Conservation (phyloP, 139 green algal genomes). For the Marvania coccoides region DNA sequence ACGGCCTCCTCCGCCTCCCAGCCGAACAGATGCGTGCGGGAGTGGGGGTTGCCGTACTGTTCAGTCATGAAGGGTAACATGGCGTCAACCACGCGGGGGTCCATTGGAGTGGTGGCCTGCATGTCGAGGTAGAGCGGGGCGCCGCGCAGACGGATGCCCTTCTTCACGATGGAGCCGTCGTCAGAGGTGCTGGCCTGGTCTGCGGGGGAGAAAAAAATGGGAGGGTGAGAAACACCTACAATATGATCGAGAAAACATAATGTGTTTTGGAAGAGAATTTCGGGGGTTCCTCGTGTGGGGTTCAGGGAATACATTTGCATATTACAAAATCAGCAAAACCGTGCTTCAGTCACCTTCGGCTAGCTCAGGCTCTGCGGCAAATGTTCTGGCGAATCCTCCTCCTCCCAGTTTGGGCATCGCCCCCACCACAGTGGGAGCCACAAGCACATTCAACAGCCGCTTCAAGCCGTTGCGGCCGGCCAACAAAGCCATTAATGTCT, state of each 20-base stretch:
- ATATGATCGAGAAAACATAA: neutral
- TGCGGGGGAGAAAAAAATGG: neutral
- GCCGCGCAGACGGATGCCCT: conserved; percentile 82
- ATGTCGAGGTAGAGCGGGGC: conserved; percentile 95
- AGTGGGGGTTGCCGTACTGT: conserved; percentile 97
- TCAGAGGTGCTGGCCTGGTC: neutral
- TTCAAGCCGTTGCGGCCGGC: neutral
- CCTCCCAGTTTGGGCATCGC: neutral
- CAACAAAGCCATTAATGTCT: neutral
- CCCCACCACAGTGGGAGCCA: neutral
- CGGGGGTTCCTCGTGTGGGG: too few species aligned
- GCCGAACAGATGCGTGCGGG: conserved; percentile 92
- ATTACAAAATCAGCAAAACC: neutral
- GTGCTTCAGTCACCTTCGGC: neutral
- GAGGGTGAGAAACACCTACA: neutral
- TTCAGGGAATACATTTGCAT: neutral
- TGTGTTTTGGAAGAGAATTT: neutral
- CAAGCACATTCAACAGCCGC: neutral
- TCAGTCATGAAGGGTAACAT: conserved; percentile 96
- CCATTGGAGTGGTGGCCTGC: conserved; percentile 92
- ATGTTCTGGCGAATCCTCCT: neutral
- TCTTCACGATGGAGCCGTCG: conserved; percentile 68
- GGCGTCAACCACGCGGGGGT: conserved; percentile 89
- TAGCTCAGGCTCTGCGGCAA: conserved; percentile 1
- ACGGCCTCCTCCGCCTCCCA: conserved; percentile 95